Evolutionary conservation across 73 alveolate genomes (phyloP).

Genomic region (Stentor roeselii): DNA sequence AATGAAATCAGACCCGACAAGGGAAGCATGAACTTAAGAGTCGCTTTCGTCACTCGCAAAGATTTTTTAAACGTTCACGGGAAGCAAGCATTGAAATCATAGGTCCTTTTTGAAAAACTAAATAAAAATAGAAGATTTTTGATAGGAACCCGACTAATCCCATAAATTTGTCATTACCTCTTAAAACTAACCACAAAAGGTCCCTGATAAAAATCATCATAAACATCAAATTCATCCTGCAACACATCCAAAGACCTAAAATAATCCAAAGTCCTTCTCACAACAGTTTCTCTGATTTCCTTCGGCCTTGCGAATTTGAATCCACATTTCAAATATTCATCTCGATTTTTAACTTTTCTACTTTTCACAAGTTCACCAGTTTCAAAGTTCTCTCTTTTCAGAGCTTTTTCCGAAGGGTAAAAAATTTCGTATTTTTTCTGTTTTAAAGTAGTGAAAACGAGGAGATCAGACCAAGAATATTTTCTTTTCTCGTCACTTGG

Average conservation of each 20-base stretch:
- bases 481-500: background rate
- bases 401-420: background rate
- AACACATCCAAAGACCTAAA: background rate
- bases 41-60: conserved; percentile 4
- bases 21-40: background rate
- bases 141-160: too few species aligned
- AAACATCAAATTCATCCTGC: background rate
- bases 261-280: background rate
- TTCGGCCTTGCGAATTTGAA: background rate
- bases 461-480: background rate
- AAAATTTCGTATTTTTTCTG: background rate
- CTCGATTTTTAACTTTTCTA: background rate
- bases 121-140: too few species aligned
- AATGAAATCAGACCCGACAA: background rate
- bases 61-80: too few species aligned
- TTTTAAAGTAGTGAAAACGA: background rate
- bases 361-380: background rate
- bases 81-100: too few species aligned
- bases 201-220: background rate
- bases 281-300: background rate
- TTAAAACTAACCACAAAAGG: background rate
- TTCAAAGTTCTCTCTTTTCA: background rate
- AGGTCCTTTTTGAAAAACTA: too few species aligned
- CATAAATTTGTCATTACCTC: too few species aligned
- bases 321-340: background rate